Evolutionary conservation across 2,329 filamentous ascomycete species (phyloP), one percentile per base, ranked within the genome.

Genomic region (Cryphonectria carpinicola): DNA sequence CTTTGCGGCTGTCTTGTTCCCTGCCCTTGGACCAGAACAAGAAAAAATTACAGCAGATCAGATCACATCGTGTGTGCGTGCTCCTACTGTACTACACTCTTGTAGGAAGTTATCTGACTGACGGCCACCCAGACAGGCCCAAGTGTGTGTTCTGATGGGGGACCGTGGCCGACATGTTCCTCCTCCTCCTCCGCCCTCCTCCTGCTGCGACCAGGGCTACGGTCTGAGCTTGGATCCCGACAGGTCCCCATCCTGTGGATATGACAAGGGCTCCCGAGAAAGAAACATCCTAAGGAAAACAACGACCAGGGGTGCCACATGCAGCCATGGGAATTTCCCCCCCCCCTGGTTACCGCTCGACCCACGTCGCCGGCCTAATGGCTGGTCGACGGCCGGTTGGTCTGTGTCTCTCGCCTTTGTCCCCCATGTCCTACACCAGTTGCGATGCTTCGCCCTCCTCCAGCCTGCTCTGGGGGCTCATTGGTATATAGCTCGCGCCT

Each of bases 401-500:
- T 60, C 19, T 54, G 64, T 28, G 35, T 61, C 28, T 37, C 14
- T 60, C 52, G 52, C n/a, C 52, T 56, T 56, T 35, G 54, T 58
- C 28, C 54, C 54, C 54, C 54, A 58, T 58, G 54, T 58, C 54
- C 54, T 56, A 32, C 54, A 58, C 54, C 54, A 58, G 54, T 28
- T 32, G 58, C 66, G 49, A 43, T 68, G 60, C 69, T 58, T n/a
- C n/a, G 28, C 64, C 60, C 46, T 63, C 64, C 66, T 71, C n/a
- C 19, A 37, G 14, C 41, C 52, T 28, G 69, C 69, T 60, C 60
- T 17, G 46, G 13, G 37, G 10, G 13, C 10, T 58, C 66, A 65
- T 65, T 63, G 43, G 69, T 72, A 72, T 72, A 72, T 72, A 72
- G 63, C 58, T 67, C 5, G n/a, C 61, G 60, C 58, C 39, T 46